Base-by-base conservation (phyloP, 805 yeast genomes). In the Barnettozyma siamensis region DNA sequence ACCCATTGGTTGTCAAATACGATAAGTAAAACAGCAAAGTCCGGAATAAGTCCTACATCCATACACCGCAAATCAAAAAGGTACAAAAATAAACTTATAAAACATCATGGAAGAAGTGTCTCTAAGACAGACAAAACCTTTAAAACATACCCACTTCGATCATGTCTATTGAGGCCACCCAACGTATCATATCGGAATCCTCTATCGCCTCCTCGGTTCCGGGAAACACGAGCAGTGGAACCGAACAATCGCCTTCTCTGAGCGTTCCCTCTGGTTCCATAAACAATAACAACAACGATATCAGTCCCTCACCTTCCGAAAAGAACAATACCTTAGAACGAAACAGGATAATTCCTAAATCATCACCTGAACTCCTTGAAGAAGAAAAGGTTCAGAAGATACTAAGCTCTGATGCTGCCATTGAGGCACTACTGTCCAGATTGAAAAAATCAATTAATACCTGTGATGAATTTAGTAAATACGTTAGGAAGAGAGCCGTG, bases 401-500 rank as follows among this genome's bases (percentile, higher is more conserved):
- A 16, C 62, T 84, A 53, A 72, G 72, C 46, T 74, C 86, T n/a
- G 95, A 87, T 59, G 72, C 78, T 6, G 85, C 94, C 2, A 73
- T 88, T 39, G 93, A 84, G 45, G 71, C 87, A 0, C 67, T 91
- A 16, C 67, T 89, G 38, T 64, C 71, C 2, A 71, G 95, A 32
- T 69, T 89, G 43, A 91, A 91, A 63, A 91, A 83, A 60, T 78
- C 88, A 43, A 70, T 89, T 33, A 71, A 72, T 45, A 80, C 95
- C 0, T 82, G 94, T 49, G 96, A 88, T 54, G 98, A 93, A 57
- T 81, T 88, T 52, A 70, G 87, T 23, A 77, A 78, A 50, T 93
- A 77, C 60, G 67, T 91, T 41, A 83, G 83, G 58, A 85, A 82
- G 62, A 83, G 85, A 53, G 88, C 88, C 23, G 65, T 75, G 27